Percentiles rank a stretch among this genome's conserved stretches.
Conservation (phyloP, 129 eudicot genomes). For the Chrysanthemum makinoi region DNA sequence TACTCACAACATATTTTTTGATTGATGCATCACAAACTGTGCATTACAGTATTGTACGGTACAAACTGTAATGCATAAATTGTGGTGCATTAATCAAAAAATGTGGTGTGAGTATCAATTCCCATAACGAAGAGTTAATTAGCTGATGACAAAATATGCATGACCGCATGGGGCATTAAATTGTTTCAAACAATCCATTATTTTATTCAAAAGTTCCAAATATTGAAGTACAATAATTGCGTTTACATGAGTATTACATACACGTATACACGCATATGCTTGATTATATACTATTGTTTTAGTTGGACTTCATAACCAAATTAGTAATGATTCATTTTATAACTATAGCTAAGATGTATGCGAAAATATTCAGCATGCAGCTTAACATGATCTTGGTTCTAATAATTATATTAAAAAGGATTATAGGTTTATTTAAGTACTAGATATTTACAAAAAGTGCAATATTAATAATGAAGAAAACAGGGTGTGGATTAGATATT, state of each 20-base stretch:
- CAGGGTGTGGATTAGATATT: constrained; percentile 24
- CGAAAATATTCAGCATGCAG: no score
- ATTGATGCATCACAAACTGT: no score
- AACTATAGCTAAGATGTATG: not conserved
- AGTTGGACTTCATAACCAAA: not conserved
- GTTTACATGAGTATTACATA: no score
- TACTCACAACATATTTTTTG: no score
- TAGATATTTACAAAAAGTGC: constrained; percentile 28
- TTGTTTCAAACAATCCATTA: not conserved
- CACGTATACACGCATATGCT: not conserved
- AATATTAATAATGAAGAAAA: constrained; percentile 25
- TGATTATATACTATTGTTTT: constrained; percentile 1
- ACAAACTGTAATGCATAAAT: no score
- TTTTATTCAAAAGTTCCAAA: not conserved
- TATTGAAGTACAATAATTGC: not conserved
- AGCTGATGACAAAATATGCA: not conserved
- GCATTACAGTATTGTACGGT: no score
- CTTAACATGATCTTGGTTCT: not conserved
- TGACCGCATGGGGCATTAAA: not conserved
- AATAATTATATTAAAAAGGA: not conserved
- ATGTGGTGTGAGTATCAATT: no score
- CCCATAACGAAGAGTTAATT: constrained; percentile 4
- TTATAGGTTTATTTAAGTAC: not conserved
- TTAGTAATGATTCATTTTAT: not conserved
- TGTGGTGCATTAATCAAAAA: no score